A percentile compares a stretch with the other conserved stretches of the same genome.
These are phyloP conservation scores for Candolleomyces aberdarensis DNA, from an alignment of 768 basidiomycete species.

Conservation along the genomic window DNA sequence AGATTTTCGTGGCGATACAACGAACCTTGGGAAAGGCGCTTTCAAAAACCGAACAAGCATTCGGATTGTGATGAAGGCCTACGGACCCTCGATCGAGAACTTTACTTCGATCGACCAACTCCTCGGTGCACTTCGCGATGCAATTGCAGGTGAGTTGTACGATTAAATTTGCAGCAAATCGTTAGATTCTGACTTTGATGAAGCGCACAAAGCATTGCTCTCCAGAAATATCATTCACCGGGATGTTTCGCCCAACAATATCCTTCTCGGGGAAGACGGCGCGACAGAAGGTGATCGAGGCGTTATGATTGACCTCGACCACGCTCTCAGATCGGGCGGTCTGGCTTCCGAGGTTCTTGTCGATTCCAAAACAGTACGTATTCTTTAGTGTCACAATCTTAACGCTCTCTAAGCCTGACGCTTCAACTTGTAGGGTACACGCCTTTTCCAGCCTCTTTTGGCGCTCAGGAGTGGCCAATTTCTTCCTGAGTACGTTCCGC, in stretches of 20 bases:
- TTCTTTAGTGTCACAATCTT: background rate
- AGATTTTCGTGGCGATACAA: background rate
- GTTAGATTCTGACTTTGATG: background rate
- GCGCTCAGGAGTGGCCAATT: background rate
- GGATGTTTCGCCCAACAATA: background rate
- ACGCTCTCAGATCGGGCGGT: background rate
- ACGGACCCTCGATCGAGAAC: conserved; percentile 4
- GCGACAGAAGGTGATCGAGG: background rate
- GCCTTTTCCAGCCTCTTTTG: background rate
- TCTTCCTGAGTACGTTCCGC: background rate
- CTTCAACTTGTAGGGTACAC: background rate
- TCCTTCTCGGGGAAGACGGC: background rate
- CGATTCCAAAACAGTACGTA: background rate
- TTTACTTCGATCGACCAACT: conserved; percentile 1
- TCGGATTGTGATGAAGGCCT: conserved; percentile 5
- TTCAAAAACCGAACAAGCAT: background rate
- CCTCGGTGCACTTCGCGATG: conserved; percentile 9
- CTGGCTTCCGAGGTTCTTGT: background rate
- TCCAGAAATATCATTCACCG: background rate
- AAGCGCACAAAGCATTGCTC: background rate
- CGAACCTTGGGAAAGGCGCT: background rate
- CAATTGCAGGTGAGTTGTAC: conserved; percentile 6
- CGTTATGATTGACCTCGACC: conserved; percentile 3
- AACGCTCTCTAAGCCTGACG: too few relatives aligned
- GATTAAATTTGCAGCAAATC: background rate